Evolutionary conservation across 495 filamentous ascomycete genomes (phyloP), one percentile per base, ranked within the genome.

Genomic region (Usnea hakonensis): DNA sequence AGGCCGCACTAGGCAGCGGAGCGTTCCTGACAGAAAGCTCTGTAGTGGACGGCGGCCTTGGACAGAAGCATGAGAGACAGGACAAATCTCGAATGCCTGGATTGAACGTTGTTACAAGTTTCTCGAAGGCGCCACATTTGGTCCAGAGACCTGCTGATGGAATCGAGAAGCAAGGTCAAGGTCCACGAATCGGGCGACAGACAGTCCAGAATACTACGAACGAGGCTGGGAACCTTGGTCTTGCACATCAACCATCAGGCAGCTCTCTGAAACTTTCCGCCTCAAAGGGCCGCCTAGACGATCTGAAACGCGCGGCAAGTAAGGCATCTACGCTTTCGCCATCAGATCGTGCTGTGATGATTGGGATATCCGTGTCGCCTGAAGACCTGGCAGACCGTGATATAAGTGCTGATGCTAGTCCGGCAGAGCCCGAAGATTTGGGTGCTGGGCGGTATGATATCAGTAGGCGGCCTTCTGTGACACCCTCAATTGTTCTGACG

Each of bases 271-370:
- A 58, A 64, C 35, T 65, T 43, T 67, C 70, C 2, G 71, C 64
- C 36, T 64, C 48, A 72, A 76, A 56, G 62, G 65, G 68, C 36
- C 63, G 58, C 48, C 35, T 66, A 32, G 46, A 60, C 14, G 58
- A 62, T 41, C 43, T 67, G 46, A 58, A 64, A 41, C 57, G 67
- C 33, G 57, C 70, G 26, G 63, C 64, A 38, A 66, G 62, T 55
- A 71, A 71, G 28, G 48, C 55, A 21, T 64, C 67, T 43, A 63
- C 87, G 43, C 74, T 96, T 4, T 93, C 90, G 7, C 90, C 90
- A 0, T 85, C 79, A 7, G 86, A 90, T 66, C 75, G 87, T 32
- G 82, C 87, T 17, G 90, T 96, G 46, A 78, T 89, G 66, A 95
- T 96, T 62, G 91, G 90, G 1, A 81, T 95, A 10, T 81, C 80